Conservation (phyloP, 108 stramenopile genomes). For the Cyclostephanos tholiformis region DNA sequence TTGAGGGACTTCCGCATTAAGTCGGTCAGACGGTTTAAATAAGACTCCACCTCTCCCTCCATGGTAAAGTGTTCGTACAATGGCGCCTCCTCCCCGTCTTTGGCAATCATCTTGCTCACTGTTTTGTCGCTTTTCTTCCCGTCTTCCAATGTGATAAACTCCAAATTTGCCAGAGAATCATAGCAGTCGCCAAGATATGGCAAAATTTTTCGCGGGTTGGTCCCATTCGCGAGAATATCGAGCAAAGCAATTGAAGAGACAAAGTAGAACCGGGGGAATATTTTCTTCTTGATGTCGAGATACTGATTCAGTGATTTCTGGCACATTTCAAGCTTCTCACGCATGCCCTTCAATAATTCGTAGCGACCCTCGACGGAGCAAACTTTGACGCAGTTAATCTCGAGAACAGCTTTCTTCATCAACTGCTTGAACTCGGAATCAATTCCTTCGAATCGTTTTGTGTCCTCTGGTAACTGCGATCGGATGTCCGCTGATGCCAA, state of each 20-base stretch:
- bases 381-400: slow-evolving; percentile 73
- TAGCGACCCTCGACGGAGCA: slow-evolving; percentile 83
- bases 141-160: slow-evolving; percentile 65
- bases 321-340: slow-evolving; percentile 84
- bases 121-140: slow-evolving; percentile 54
- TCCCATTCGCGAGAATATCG: slow-evolving; percentile 92
- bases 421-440: slow-evolving; percentile 90
- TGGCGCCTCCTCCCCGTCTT: slow-evolving; percentile 80
- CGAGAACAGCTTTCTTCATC: slow-evolving; percentile 84
- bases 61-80: slow-evolving; percentile 74
- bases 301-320: slow-evolving; percentile 93
- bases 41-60: slow-evolving; percentile 87
- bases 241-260: slow-evolving; percentile 88
- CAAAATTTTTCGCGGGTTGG: slow-evolving; percentile 89
- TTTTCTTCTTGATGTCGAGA: slow-evolving; percentile 93
- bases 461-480: slow-evolving; percentile 88
- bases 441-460: slow-evolving; percentile 90
- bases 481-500: slow-evolving; percentile 89
- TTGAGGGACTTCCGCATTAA: slow-evolving; percentile 81
- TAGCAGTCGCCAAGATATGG: slow-evolving; percentile 93
- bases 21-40: slow-evolving; percentile 86
- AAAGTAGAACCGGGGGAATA: slow-evolving; percentile 93
- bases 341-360: slow-evolving; percentile 77
- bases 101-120: slow-evolving; percentile 82
- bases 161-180: slow-evolving; percentile 79